Evolutionary conservation across 1,284 basidiomycete genomes (phyloP).

Genomic region (Rhodotorula sp.): DNA sequence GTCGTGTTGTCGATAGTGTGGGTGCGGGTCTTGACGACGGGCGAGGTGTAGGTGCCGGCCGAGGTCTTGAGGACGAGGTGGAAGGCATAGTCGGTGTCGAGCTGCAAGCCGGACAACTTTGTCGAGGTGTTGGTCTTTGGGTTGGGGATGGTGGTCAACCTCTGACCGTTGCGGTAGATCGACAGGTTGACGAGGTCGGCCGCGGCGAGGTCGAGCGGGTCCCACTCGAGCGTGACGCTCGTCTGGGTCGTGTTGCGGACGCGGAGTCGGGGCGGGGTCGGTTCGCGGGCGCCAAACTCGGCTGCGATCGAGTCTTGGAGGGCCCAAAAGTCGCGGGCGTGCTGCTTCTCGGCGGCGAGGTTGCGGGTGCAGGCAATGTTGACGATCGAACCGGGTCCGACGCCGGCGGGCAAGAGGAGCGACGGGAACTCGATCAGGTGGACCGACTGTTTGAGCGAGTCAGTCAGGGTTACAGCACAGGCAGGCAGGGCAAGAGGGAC

Average conservation of each 20-base stretch:
- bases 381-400: constrained; percentile 89
- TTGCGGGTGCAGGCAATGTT: constrained; percentile 91
- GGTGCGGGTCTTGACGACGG: constrained; percentile 74
- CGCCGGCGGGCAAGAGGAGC: constrained; percentile 81
- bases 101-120: constrained; percentile 77
- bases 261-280: constrained; percentile 65
- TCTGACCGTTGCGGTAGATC: constrained; percentile 84
- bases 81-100: constrained; percentile 86
- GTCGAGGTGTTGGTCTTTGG: constrained; percentile 78
- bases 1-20: constrained; percentile 92
- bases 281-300: constrained; percentile 67
- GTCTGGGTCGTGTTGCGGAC: constrained; percentile 94
- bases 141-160: constrained; percentile 79
- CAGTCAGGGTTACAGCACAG: too few relatives aligned
- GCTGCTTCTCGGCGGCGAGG: constrained; percentile 69
- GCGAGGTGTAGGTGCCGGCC: constrained; percentile 82
- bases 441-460: constrained; percentile 45
- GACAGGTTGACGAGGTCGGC: constrained; percentile 81
- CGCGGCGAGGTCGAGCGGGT: constrained; percentile 72
- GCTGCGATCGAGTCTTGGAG: constrained; percentile 76
- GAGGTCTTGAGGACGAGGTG: constrained; percentile 83
- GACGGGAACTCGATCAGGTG: constrained; percentile 96
- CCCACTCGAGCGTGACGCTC: constrained; percentile 55
- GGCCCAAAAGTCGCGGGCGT: constrained; percentile 74
- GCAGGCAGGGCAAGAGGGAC: background rate